Evolutionary conservation across 2,329 filamentous ascomycete species (phyloP), one percentile per base, ranked within the genome.

Genomic region (Epichloe uncinata): DNA sequence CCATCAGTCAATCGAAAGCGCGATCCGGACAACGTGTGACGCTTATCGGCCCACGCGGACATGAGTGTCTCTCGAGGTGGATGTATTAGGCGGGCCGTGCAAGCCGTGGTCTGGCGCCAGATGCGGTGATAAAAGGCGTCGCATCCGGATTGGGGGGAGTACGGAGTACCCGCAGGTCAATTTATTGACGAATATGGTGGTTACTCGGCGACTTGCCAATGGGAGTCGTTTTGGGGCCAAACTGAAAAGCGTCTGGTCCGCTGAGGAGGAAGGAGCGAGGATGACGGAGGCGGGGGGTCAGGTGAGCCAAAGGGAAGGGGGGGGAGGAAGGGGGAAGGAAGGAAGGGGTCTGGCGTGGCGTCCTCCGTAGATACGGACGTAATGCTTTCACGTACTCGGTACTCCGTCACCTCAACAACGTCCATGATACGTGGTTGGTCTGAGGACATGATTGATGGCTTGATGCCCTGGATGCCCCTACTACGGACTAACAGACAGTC

Each of bases 351-450:
- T 41, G 18, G 54, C 36, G 38, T 22, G 2, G n/a, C n/a, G n/a
- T n/a, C n/a, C 22, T 6, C 22, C 22, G 20, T 51, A n/a, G 51
- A 34, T 41, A 48, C 49, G 49, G 56, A 61, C 57, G 59, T 60
- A 61, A 62, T 58, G 55, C 51, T 50, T 58, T 61, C 56, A 60
- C 53, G 55, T 54, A 54, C 36, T 15, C 6, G 3, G 36, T 38
- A 38, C 13, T 38, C 36, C 15, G 15, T 8, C 40, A 42, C 41
- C 38, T 45, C 41, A 37, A 13, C 35, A n/a, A n/a, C 26, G 18
- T 13, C 6, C 9, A 22, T 42, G 41, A 42, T 42, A 30, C 42
- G 42, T 43, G 42, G 22, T 43, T 43, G 42, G 42, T 33, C 12
- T 18, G n/a, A 38, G 44, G 30, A 9, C 13, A 36, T 4, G 26